Evolutionary conservation across 495 filamentous ascomycete species (phyloP).

Genomic region (Venustampulla echinocandica): DNA sequence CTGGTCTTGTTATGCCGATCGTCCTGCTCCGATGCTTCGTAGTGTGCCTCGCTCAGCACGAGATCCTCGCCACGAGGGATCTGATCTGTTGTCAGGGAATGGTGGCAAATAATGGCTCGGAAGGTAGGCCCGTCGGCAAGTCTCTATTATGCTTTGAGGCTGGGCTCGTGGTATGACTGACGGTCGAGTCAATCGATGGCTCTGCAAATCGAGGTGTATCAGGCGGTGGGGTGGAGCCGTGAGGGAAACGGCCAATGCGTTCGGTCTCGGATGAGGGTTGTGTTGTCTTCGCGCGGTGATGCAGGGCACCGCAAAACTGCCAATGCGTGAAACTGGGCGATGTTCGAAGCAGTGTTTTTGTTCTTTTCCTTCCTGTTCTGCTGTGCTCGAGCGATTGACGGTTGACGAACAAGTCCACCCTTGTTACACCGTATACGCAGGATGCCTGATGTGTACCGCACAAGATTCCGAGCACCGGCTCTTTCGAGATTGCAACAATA

Average conservation of each 20-base stretch:
- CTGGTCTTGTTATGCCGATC: conserved; percentile 10
- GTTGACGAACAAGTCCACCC: neutral
- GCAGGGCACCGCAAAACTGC: conserved; percentile 15
- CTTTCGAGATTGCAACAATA: neutral
- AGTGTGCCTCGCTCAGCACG: neutral
- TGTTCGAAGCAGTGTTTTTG: neutral
- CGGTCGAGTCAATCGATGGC: conserved; percentile 13
- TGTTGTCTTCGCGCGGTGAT: conserved; percentile 18
- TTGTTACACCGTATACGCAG: neutral
- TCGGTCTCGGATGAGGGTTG: conserved; percentile 18
- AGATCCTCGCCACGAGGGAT: neutral
- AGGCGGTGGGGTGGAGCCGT: conserved; percentile 10
- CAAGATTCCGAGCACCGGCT: neutral
- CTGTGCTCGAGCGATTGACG: neutral
- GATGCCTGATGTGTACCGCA: too few relatives aligned
- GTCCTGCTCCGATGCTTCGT: neutral
- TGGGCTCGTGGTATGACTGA: neutral
- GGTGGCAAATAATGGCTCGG: conserved; percentile 1
- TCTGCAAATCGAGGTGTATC: conserved; percentile 18
- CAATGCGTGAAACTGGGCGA: conserved; percentile 25
- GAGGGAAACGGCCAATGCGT: conserved; percentile 21
- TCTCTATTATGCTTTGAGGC: conserved; percentile 10
- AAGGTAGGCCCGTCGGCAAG: conserved; percentile 1
- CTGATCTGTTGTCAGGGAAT: conserved; percentile 1
- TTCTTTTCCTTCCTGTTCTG: neutral